Evolutionary conservation across 177 flowering plant species (phyloP).

Genomic region (Vitis hybrid): DNA sequence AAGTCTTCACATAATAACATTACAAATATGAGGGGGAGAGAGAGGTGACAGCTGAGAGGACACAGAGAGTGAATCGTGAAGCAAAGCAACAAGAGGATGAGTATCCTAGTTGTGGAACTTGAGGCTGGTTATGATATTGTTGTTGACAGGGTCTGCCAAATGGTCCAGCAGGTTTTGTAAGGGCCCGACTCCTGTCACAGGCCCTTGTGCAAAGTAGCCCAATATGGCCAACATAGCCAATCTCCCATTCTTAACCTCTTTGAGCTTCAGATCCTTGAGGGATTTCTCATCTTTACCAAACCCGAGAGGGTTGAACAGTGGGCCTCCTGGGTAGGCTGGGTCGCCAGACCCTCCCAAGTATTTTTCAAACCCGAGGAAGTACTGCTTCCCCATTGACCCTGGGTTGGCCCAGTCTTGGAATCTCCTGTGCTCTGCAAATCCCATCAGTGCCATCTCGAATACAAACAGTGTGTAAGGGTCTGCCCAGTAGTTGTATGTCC

Average conservation of each 20-base stretch:
- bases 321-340: conserved; percentile 95
- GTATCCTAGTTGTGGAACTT: conserved; percentile 61
- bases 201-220: conserved; percentile 83
- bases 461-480: conserved; percentile 89
- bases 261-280: conserved; percentile 80
- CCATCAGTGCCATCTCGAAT: conserved; percentile 88
- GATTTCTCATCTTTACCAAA: conserved; percentile 92
- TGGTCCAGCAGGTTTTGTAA: conserved; percentile 92
- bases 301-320: conserved; percentile 89
- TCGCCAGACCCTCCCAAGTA: conserved; percentile 73
- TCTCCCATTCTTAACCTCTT: conserved; percentile 96
- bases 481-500: conserved; percentile 96
- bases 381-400: conserved; percentile 86
- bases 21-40: not conserved
- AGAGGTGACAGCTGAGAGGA: not conserved
- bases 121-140: conserved; percentile 93
- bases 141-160: conserved; percentile 91
- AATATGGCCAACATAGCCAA: conserved; percentile 92
- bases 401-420: conserved; percentile 87
- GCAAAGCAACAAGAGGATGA: not conserved
- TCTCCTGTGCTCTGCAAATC: conserved; percentile 97
- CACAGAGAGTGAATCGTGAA: not conserved
- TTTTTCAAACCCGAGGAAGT: conserved; percentile 91
- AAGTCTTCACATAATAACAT: no score
- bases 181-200: conserved; percentile 93